Evolutionary conservation across 768 basidiomycete genomes (phyloP), one percentile per base, ranked within the genome.

Genomic region (Mycena vitilis): DNA sequence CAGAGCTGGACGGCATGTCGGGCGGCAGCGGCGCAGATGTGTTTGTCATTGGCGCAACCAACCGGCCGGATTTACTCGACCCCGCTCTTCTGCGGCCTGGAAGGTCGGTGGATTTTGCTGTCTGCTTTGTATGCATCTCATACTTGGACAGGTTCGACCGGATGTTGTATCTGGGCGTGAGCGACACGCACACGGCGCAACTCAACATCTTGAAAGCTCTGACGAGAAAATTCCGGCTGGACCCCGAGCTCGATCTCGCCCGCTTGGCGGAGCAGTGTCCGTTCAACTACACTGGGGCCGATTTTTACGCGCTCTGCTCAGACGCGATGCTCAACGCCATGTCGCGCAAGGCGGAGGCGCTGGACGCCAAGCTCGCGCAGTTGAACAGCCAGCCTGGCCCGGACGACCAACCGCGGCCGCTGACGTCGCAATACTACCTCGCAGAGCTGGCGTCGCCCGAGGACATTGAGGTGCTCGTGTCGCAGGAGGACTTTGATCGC

Each of bases 311-410:
- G 0, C 82, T 99, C 11, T 99, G 98, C 78, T 93, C 95, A 7
- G 97, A 99, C 79, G 96, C 98, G 1, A 89, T 99, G 86, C 84
- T 99, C 64, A 93, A 94, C 77, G 95, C 98, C 12, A 97, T 99
- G 91, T 90, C 95, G 23, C 83, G 93, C 44, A 95, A 92, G 71
- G 96, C 98, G 0, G 86, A 88, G 68, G 87, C 86, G 57, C 81
- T 99, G 16, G 97, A 99, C 67, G 76, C 75, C 9, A 90, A 87
- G 73, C 91, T 99, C 55, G 85, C 75, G 23, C 64, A 74, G 34
- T 69, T 89, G 15, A 95, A 95, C 73, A 75, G 77, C 20, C 71
- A 79, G 37, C 79, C 83, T 0, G 79, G 81, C 10, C 76, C 82
- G 42, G 75, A 81, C 42, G 74, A 77, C 0, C 86, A 92, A 71